Conservation (phyloP, 345 rosid species). For the Eucalyptus tenuipes region DNA sequence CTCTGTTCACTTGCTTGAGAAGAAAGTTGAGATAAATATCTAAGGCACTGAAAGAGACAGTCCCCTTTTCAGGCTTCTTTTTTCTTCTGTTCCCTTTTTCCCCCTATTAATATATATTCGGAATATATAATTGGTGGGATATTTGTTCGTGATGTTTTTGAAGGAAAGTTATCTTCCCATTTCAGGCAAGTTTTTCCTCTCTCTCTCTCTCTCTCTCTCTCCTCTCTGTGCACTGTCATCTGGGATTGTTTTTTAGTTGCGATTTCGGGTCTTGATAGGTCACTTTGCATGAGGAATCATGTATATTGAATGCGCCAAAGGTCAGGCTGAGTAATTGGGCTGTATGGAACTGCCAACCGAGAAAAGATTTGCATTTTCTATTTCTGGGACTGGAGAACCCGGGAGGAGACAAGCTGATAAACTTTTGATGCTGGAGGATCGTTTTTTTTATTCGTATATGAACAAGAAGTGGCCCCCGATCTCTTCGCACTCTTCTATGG, state of each 20-base stretch:
- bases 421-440: background rate
- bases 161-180: slow-evolving; percentile 13
- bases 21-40: background rate
- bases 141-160: background rate
- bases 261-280: background rate
- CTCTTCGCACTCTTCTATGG: slow-evolving; percentile 3
- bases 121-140: background rate
- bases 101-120: background rate
- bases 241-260: background rate
- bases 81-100: background rate
- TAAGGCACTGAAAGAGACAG: background rate
- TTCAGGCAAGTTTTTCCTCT: slow-evolving; percentile 17
- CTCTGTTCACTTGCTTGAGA: background rate
- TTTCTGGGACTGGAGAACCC: background rate
- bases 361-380: background rate
- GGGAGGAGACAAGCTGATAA: background rate
- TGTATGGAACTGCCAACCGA: background rate
- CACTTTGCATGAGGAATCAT: background rate
- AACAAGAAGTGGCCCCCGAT: slow-evolving; percentile 18
- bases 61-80: background rate
- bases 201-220: background rate
- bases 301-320: background rate
- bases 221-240: background rate
- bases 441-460: background rate
- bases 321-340: background rate